A percentile compares a stretch with the other conserved stretches of the same genome.
These are phyloP conservation scores for Mycosarcoma mackinlayi DNA, from an alignment of 1,284 basidiomycete species.

Conservation along the genomic window DNA sequence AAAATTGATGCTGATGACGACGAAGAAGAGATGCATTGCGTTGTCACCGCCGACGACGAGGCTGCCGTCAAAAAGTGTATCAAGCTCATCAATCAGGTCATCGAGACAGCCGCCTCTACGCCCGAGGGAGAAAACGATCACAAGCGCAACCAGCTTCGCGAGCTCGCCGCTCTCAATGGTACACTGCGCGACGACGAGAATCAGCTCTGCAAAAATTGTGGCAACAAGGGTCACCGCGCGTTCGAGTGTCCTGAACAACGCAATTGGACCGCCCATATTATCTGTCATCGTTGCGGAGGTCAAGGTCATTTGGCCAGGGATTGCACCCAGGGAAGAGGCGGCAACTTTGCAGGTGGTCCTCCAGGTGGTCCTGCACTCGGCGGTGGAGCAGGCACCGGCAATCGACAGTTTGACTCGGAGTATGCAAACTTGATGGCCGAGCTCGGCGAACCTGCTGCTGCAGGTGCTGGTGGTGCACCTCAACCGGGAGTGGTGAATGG, in stretches of 20 bases:
- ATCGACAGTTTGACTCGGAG: constrained; percentile 85
- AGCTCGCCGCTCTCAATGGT: constrained; percentile 96
- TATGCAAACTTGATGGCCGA: constrained; percentile 98
- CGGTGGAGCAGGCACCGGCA: constrained; percentile 47
- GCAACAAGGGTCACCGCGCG: constrained; percentile 77
- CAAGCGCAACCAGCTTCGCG: constrained; percentile 97
- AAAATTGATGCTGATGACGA: constrained; percentile 84
- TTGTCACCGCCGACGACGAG: constrained; percentile 91
- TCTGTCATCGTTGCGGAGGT: constrained; percentile 66
- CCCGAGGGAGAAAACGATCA: constrained; percentile 99
- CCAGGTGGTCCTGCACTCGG: constrained; percentile 47
- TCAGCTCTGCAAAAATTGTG: constrained; percentile 98
- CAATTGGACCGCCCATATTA: constrained; percentile 65
- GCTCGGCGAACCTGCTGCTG: constrained; percentile 82
- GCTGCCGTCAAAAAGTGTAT: constrained; percentile 92
- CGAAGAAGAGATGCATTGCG: constrained; percentile 98
- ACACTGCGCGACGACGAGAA: constrained; percentile 99
- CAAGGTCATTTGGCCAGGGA: constrained; percentile 67
- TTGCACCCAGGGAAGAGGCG: constrained; percentile 70
- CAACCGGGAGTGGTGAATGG: constrained; percentile 53
- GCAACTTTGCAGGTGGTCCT: constrained; percentile 71
- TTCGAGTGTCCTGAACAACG: constrained; percentile 67
- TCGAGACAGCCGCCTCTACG: constrained; percentile 97
- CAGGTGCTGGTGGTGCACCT: constrained; percentile 11
- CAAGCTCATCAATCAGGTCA: constrained; percentile 94